phyloP scores from a whole-genome alignment of 148 eudicot species.

The Heliamphora exappendiculata region DNA sequence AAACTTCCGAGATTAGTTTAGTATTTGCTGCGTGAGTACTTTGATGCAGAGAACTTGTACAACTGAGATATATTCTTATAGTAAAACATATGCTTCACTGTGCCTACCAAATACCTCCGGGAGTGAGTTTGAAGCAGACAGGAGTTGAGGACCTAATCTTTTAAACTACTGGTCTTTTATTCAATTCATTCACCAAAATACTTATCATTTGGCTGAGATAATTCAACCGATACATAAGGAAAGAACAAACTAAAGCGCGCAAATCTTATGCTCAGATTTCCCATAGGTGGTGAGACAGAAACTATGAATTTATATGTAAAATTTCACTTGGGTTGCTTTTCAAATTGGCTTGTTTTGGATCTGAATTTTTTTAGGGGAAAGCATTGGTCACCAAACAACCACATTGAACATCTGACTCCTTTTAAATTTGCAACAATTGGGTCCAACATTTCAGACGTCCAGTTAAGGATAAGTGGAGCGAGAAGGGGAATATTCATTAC shows the following conservation, averaged over 20 bases:
- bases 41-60: neutral
- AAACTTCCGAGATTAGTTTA: neutral
- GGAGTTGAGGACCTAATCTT: neutral
- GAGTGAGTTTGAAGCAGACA: neutral
- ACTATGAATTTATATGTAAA: no score
- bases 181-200: neutral
- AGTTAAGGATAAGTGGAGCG: neutral
- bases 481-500: neutral
- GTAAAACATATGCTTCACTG: neutral
- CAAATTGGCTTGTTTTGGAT: no score
- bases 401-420: neutral
- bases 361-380: no score
- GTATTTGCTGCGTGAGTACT: neutral
- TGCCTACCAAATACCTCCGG: neutral
- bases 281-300: neutral
- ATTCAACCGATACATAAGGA: neutral
- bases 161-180: no score
- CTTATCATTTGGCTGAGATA: neutral
- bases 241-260: neutral
- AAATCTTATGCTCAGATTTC: neutral
- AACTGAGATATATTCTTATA: neutral
- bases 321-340: no score
- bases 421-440: neutral
- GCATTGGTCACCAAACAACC: neutral
- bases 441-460: neutral